Base-by-base conservation (phyloP, 2,329 filamentous ascomycete species). In the Exophiala phaeomuriformis region DNA sequence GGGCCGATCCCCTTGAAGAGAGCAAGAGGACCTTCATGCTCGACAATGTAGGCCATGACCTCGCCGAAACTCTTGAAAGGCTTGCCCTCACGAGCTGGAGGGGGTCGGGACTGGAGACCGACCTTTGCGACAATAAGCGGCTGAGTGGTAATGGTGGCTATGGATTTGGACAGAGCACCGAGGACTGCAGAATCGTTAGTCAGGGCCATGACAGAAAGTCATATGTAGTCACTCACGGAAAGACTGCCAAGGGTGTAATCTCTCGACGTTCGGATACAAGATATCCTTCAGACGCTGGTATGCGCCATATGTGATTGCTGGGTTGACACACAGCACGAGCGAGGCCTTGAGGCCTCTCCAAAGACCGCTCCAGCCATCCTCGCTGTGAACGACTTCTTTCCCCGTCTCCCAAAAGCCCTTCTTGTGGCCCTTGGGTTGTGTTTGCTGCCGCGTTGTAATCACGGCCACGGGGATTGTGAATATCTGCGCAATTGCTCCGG, bases 81-180 rank as follows among this genome's bases (percentile, higher is more conserved):
- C 72, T 91, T 94, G 57, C 90, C 91, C 58, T 90, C 79, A 49
- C 90, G 82, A 27, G 82, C 79, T 56, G 90, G 83, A 0, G 93
- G 93, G 27, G 93, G 93, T 64, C 87, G 90, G 30, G 90, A 96
- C 70, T 98, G 93, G 55, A 98, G 76, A 48, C 93, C 90, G 57
- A 98, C 93, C 74, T 98, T 98, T 58, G 93, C 93, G 57, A 98
- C 91, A 64, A 98, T 98, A 51, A 98, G 77, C 9, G 93, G 93
- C 68, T 98, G 93, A 5, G 93, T 98, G 50, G 79, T 83, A 61
- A 98, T 84, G 0, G 93, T 98, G 49, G 93, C 93, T 55, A 97
- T 72, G 4, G 88, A 81, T 72, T 98, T 98, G 47, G 91, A 97
- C 72, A 94, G 80, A 42, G 93, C 90, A 57, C 93, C 93, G 47